Evolutionary conservation across 371 early-diverging fungal genomes (phyloP), one percentile per base, ranked within the genome.

Genomic region (Circinella minor): DNA sequence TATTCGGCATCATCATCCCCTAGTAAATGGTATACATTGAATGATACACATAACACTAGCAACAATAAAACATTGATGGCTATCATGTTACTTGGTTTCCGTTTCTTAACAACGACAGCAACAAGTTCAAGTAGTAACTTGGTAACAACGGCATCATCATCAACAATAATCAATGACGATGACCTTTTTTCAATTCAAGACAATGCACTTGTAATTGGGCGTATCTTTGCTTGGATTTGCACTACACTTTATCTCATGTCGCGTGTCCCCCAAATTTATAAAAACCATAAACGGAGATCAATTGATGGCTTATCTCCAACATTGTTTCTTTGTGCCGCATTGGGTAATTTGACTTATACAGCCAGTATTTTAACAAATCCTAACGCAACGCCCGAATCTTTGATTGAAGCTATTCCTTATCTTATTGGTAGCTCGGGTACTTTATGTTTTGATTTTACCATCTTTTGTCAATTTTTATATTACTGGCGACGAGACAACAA

Each of bases 231-330:
- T 3, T 91, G 87, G 87, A 54, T 80, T 8, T 90, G 90, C 72
- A 82, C 88, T 0, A 39, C 78, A 34, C 80, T 90, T 43, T 91
- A 91, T 68, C 74, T 91, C 15, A 69, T 83, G 3, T 85, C 85
- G n/a, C 82, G 92, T 13, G 69, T 89, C 61, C 90, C 92, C 9
- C 92, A 91, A 66, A 83, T 91, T 51, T 73, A 76, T 70, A 81
- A 84, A 64, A 87, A 87, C 68, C 77, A 70, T 65, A 63, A 71
- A 10, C 77, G 91, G n/a, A 72, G 76, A 55, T 89, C 91, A 1
- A 82, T 84, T 15, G 75, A 86, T 38, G 90, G 90, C 1, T 76
- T 91, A 7, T 82, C 88, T 2, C 83, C 89, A n/a, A 66, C 83
- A 37, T 82, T 91, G 88, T 90, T 91, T 70, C 66, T 80, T 39